Percentiles rank a stretch among this genome's conserved stretches.
Evolutionary conservation across 2,329 filamentous ascomycete species (phyloP).

Genomic region (Thelonectria rubi): DNA sequence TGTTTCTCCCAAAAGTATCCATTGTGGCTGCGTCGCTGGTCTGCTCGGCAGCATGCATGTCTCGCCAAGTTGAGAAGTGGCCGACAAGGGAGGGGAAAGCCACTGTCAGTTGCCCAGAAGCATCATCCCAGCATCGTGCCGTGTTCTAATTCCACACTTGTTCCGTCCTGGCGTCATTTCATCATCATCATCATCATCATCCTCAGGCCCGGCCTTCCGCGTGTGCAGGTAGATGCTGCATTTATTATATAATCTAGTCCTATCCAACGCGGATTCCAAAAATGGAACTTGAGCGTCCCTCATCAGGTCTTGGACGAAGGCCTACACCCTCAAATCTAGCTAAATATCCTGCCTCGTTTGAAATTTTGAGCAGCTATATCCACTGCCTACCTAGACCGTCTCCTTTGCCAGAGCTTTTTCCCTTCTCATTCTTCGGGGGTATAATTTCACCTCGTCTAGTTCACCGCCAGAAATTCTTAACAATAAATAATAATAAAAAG

Average conservation of each 20-base stretch:
- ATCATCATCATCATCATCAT: neutral
- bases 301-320: too few relatives aligned
- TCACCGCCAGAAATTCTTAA: constrained; percentile 37
- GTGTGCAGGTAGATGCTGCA: too few relatives aligned
- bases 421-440: constrained; percentile 42
- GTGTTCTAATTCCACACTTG: constrained; percentile 26
- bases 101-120: constrained; percentile 1
- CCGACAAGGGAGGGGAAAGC: constrained; percentile 5
- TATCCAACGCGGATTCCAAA: too few relatives aligned
- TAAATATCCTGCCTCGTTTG: constrained; percentile 33
- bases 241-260: too few relatives aligned
- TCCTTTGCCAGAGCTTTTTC: constrained; percentile 32
- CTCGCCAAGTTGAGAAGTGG: constrained; percentile 27
- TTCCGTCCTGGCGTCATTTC: neutral
- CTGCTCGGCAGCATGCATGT: constrained; percentile 35
- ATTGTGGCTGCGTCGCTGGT: constrained; percentile 23
- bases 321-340: too few relatives aligned
- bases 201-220: too few relatives aligned
- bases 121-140: constrained; percentile 12
- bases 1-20: constrained; percentile 1
- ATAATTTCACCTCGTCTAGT: constrained; percentile 45
- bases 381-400: constrained; percentile 10
- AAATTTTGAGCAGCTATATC: constrained; percentile 4
- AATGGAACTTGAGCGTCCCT: too few relatives aligned
- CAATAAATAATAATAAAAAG: constrained; percentile 29